Base-by-base conservation (phyloP, 2,329 filamentous ascomycete species). In the Aspergillaceae sp. region DNA sequence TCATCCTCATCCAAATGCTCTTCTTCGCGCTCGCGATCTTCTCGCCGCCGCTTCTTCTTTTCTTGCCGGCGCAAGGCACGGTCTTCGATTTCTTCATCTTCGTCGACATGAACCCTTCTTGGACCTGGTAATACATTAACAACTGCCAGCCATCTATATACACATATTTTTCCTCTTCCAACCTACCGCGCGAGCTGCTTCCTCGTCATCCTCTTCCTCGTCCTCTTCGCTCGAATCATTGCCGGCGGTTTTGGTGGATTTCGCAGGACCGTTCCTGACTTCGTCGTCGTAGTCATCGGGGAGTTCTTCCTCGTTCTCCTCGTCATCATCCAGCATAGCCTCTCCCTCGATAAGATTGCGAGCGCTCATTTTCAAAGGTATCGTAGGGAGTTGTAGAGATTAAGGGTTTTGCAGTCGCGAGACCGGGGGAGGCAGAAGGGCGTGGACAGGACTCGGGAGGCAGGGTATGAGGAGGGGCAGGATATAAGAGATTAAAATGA, bases 31-130 rank as follows among this genome's bases (percentile, higher is more conserved):
- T 87, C 86, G 46, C 86, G 83, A 62, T 94, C 86, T 49, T 81
- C 77, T 38, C 79, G 70, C 59, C 87, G 82, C 56, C 87, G 83
- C 73, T 92, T 94, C 67, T 81, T 80, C 61, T 82, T 81, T 65
- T 85, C 84, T 53, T 79, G 74, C 34, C 80, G 77, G 56, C 74
- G 66, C 47, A 70, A 68, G 51, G 80, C 79, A 56, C 77, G 78
- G 44, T 77, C 83, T 44, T 84, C 85, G 49, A 87, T 85, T 46
- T 88, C 84, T 56, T 88, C 85, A 51, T 91, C 89, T 60, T 95
- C 90, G 60, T 94, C 88, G 52, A 94, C 88, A 98, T 96, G 70
- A 97, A 98, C 28, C 90, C 91, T 73, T 94, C 89, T 44, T 86
- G 86, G 54, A 94, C 79, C 89, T 95, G 59, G 34, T 29, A 40